Conservation (phyloP, 192 early-diverging fungal genomes). For the Rhizophagus prolifer region DNA sequence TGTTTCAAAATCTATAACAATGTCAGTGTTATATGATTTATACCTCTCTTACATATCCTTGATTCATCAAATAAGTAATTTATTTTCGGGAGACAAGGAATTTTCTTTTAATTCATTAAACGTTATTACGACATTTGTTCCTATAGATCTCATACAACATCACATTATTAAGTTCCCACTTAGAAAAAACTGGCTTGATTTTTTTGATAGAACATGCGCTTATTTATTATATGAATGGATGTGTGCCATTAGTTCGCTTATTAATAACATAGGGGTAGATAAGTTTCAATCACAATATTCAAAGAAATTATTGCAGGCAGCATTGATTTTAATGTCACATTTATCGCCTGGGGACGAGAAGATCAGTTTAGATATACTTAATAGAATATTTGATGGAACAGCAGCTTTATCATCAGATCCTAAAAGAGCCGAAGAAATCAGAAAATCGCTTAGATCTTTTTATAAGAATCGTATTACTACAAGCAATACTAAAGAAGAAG, state of each 20-base stretch:
- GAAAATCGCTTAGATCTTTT: slow-evolving; percentile 10
- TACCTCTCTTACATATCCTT: slow-evolving; percentile 2
- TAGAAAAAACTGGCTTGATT: slow-evolving; percentile 21
- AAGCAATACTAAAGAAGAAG: neutral
- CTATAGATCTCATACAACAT: neutral
- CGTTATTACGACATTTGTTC: neutral
- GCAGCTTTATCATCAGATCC: neutral
- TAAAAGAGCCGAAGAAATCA: neutral
- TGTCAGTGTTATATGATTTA: slow-evolving; percentile 11
- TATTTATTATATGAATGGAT: slow-evolving; percentile 28
- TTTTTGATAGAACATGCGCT: slow-evolving; percentile 6
- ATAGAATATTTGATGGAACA: slow-evolving; percentile 1
- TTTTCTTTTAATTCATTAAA: neutral
- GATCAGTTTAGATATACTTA: slow-evolving; percentile 1
- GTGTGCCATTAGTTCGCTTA: neutral
- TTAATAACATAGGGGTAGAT: neutral
- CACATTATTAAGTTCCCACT: neutral
- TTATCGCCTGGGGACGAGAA: slow-evolving; percentile 23
- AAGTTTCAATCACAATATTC: neutral
- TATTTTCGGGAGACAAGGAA: neutral
- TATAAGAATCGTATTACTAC: slow-evolving; percentile 12
- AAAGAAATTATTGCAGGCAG: neutral
- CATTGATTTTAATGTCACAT: neutral
- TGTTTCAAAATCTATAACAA: neutral
- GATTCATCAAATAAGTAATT: neutral